Base-by-base conservation (phyloP, 495 filamentous ascomycete genomes). In the Penicillium arizonense region DNA sequence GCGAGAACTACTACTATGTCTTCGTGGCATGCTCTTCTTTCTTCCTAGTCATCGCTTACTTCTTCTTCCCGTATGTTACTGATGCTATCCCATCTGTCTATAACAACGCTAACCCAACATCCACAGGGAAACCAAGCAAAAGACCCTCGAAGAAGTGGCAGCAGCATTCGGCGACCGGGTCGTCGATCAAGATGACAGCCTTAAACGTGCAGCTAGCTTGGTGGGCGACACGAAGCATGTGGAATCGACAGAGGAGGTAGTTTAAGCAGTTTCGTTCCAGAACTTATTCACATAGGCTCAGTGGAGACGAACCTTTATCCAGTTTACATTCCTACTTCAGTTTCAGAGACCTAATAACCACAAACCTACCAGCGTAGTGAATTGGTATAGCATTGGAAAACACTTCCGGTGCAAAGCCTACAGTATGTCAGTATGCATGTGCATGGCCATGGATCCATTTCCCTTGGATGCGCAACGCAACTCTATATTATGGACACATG, bases 1-100 rank as follows among this genome's bases (percentile, higher is more conserved):
- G 71, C 13, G 75, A 84, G 59, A 84, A 84, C 48, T 84, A 82
- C 56, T 84, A 84, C 56, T 84, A 82, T 44, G 80, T 83, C 30
- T 83, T 82, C 35, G 77, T 81, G 9, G 76, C 45, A 5, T 82
- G 80, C 56, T 74, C 77, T 1, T 8, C 59, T 0, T 72, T 82
- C 58, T 84, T 82, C 64, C 53, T 81, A 1, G 59, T 65, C 11
- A 46, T 82, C 21, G 77, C 77, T 0, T 84, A 79, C 55, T 67
- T 81, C 32, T 82, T 73, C 60, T 82, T 82, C 63, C 80, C 79
- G 59, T 78, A 60, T 39, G 74, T 73, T 16, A 5, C 14, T 12
- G 2, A 0, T 11, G 30, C 12, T n/a, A 38, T 47, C 4, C 16
- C 32, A 14, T 26, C 8, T 52, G 14, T 16, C 28, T 5, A 24